Evolutionary conservation across 805 yeast species (phyloP), one percentile per base, ranked within the genome.

Genomic region (Yarrowia osloensis): DNA sequence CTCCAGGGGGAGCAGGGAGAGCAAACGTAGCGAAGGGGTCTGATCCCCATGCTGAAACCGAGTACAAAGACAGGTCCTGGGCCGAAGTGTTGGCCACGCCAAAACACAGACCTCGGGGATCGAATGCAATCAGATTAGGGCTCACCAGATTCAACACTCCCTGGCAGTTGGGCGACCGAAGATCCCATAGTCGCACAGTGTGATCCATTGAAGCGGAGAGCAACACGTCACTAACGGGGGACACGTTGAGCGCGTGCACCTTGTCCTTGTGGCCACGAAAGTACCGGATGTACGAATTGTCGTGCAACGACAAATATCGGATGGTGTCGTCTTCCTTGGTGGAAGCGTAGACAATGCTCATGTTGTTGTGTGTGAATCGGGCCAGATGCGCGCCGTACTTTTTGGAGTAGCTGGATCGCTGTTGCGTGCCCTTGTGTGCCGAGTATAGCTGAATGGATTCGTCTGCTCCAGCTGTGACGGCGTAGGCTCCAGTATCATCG

Each of bases 381-480:
- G 97, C 97, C 42, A 90, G 77, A 73, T 91, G 92, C 67, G 92
- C 90, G 0, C 99, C 99, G 72, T 95, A 95, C 74, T 95, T 95
- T 78, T 92, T 93, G 31, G 95, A 88, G 68, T 85, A 88, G 9
- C 90, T 83, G 4, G 91, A 85, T 50, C 68, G 70, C 67, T 74
- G 77, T n/a, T 73, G 72, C 66, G 83, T 81, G 6, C 97, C 98
- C 1, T 75, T 68, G 68, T 83, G 82, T n/a, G 83, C 80, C 77
- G 94, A 97, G 75, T 91, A 94, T 21, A 95, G 78, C 73, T 91
- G 96, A 72, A 95, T 86, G 28, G 89, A 81, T 74, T 91, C 94
- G 77, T 91, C 97, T 7, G 90, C 96, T 4, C 87, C 85, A 3
- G 96, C 91, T 1, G 96, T 83, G 37, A 95, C 77, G 37, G 90